These are phyloP conservation scores for Chloranthus sessilifolius DNA, from an alignment of 164 flowering plant species.

Conservation along the genomic window DNA sequence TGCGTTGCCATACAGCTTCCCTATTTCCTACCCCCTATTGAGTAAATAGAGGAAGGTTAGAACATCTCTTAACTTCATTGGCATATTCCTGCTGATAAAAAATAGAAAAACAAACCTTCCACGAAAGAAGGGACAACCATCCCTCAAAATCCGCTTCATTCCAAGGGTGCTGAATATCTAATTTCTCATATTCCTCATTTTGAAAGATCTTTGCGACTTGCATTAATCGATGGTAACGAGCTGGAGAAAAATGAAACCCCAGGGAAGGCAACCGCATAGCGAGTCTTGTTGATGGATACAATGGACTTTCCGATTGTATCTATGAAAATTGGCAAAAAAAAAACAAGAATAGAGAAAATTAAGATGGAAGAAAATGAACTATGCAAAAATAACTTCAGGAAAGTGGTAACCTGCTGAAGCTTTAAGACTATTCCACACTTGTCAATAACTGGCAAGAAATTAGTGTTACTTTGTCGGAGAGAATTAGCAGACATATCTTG, in stretches of 20 bases:
- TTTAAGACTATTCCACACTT: conserved; percentile 76
- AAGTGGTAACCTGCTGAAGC: conserved; percentile 75
- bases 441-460: conserved; percentile 79
- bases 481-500: conserved; percentile 21
- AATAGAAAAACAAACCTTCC: conserved; percentile 58
- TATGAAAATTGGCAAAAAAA: conserved; percentile 17
- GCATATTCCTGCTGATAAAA: not conserved
- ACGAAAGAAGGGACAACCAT: conserved; percentile 66
- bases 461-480: conserved; percentile 12
- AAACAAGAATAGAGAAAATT: not conserved
- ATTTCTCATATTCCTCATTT: conserved; percentile 36
- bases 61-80: not conserved
- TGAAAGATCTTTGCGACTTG: conserved; percentile 78
- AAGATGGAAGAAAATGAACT: not conserved
- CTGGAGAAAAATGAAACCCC: conserved; percentile 92
- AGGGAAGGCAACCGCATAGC: conserved; percentile 78
- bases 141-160: conserved; percentile 90
- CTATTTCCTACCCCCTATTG: conserved; percentile 86
- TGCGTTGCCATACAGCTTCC: conserved; percentile 92
- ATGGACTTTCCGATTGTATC: conserved; percentile 65
- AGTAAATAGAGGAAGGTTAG: conserved; percentile 8
- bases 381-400: not conserved
- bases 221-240: conserved; percentile 94
- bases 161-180: conserved; percentile 65
- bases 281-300: conserved; percentile 75